Conservation (phyloP, 805 yeast species). For the Ogataea saltuana region DNA sequence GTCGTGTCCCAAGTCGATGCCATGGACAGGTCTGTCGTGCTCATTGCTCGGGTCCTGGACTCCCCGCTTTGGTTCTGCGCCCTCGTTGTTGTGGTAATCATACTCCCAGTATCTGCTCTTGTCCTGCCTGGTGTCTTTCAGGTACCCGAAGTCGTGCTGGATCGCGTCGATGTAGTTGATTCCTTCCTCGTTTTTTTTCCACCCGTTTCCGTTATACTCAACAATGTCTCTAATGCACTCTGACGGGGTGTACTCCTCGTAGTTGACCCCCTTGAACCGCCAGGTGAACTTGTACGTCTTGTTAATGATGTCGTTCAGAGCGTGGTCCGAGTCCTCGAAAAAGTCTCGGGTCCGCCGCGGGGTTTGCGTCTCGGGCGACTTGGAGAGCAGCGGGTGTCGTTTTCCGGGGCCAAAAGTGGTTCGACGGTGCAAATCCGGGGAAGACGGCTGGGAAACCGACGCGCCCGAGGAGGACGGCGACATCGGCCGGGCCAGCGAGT, state of each 20-base stretch:
- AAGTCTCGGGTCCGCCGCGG: neutral
- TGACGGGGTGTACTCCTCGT: constrained; percentile 58
- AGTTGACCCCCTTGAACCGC: constrained; percentile 28
- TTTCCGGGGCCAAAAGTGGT: neutral
- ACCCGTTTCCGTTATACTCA: constrained; percentile 64
- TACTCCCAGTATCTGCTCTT: constrained; percentile 5
- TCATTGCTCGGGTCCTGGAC: neutral
- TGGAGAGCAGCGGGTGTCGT: neutral
- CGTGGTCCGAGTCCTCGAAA: constrained; percentile 5
- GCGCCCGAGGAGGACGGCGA: constrained; percentile 1
- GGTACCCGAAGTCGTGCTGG: constrained; percentile 23
- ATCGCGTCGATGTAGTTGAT: constrained; percentile 40
- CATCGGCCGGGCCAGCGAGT: neutral
- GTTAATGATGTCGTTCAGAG: constrained; percentile 28
- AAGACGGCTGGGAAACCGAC: constrained; percentile 3
- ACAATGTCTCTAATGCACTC: constrained; percentile 77
- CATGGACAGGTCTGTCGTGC: neutral
- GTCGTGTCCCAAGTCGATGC: neutral
- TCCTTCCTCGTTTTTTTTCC: constrained; percentile 54
- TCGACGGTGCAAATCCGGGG: neutral
- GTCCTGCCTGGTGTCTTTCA: neutral
- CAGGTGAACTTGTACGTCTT: constrained; percentile 35
- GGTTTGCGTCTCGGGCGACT: neutral
- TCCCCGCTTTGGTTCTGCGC: too few species aligned
- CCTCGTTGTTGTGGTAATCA: constrained; percentile 2